phyloP scores from a whole-genome alignment of 2,329 filamentous ascomycete species.

The Lachnellula arida region DNA sequence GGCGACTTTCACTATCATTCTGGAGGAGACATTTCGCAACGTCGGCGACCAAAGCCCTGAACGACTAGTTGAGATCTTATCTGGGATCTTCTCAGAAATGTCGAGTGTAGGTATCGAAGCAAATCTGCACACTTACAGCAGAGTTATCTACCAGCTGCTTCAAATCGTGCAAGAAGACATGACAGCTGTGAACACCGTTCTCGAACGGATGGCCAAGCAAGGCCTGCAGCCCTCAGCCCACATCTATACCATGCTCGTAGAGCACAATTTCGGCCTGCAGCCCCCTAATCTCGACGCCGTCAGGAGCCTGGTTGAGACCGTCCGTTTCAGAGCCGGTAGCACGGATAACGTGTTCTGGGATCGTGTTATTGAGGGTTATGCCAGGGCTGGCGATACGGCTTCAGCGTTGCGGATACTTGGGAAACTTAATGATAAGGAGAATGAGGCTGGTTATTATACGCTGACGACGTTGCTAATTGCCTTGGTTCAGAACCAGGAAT shows the following conservation, averaged over 20 bases:
- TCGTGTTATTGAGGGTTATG: slow-evolving; percentile 64
- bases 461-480: slow-evolving; percentile 26
- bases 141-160: slow-evolving; percentile 62
- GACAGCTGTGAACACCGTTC: slow-evolving; percentile 52
- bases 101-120: slow-evolving; percentile 51
- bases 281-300: slow-evolving; percentile 58
- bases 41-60: slow-evolving; percentile 38
- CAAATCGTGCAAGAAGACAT: slow-evolving; percentile 34
- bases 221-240: slow-evolving; percentile 53
- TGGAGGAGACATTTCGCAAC: slow-evolving; percentile 52
- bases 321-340: slow-evolving; percentile 32
- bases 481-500: slow-evolving; percentile 28
- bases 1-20: slow-evolving; percentile 69
- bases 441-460: slow-evolving; percentile 24
- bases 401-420: slow-evolving; percentile 47
- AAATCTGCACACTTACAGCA: slow-evolving; percentile 61
- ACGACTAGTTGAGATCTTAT: slow-evolving; percentile 49
- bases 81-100: slow-evolving; percentile 54
- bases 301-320: slow-evolving; percentile 52
- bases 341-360: slow-evolving; percentile 63
- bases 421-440: slow-evolving; percentile 34
- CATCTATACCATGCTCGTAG: slow-evolving; percentile 70
- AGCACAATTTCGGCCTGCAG: slow-evolving; percentile 56
- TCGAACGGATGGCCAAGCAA: slow-evolving; percentile 54
- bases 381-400: slow-evolving; percentile 45